Conservation (phyloP, 2,329 filamentous ascomycete genomes). For the Pestalotiopsis sp. region DNA sequence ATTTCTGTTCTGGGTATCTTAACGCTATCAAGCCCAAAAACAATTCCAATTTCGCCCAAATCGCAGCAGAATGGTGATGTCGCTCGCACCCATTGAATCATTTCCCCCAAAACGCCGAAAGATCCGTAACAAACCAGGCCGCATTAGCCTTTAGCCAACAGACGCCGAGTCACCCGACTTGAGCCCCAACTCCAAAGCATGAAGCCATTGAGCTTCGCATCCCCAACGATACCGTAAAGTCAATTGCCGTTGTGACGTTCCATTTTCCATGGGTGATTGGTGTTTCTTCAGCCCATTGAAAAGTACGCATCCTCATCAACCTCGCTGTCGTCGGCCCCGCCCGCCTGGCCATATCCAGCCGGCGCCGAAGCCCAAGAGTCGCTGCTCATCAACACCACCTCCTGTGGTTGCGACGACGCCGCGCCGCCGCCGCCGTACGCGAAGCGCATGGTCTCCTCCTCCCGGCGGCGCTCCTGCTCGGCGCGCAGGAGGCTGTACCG, state of each 20-base stretch:
- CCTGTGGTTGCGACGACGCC: not conserved
- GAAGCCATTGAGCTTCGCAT: not conserved
- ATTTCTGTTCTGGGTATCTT: constrained; percentile 7
- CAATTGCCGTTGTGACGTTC: not conserved
- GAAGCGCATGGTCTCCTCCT: constrained; percentile 16
- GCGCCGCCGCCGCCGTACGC: constrained; percentile 14
- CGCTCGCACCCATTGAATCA: not conserved
- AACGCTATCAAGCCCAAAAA: not conserved
- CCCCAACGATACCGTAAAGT: not conserved
- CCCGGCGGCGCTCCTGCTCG: constrained; percentile 19
- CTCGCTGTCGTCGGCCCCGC: not conserved
- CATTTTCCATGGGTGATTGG: not conserved
- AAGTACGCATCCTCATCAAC: constrained; percentile 16
- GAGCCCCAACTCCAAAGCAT: not conserved
- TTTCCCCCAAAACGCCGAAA: not conserved
- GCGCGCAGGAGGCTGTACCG: constrained; percentile 24
- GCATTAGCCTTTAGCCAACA: not conserved
- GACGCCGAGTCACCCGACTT: not conserved
- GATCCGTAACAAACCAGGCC: not conserved
- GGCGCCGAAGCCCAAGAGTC: not conserved
- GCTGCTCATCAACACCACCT: not conserved
- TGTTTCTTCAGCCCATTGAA: constrained; percentile 16
- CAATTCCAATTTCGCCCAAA: not conserved
- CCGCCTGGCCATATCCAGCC: not conserved
- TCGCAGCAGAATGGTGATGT: not conserved